Conservation (phyloP, 2,329 filamentous ascomycete species). For the Penicillium sp. region DNA sequence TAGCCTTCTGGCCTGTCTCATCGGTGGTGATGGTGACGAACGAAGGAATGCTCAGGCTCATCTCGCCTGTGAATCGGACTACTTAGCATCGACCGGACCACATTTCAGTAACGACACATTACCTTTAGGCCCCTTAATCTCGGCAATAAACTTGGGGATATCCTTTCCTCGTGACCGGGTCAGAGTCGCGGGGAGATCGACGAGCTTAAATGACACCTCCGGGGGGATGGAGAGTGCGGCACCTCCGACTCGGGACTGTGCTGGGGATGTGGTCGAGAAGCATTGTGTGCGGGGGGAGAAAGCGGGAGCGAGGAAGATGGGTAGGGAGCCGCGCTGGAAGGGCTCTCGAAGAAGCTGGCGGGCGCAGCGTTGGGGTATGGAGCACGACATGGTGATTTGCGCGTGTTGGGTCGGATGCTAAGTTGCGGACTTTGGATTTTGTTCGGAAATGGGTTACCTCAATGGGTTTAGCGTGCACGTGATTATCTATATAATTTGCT, state of each 20-base stretch:
- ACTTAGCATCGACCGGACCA: conserved; percentile 7
- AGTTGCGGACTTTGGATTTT: conserved; percentile 33
- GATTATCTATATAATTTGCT: conserved; percentile 4
- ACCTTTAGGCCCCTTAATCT: conserved; percentile 80
- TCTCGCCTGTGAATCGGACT: conserved; percentile 55
- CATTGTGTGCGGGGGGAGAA: conserved; percentile 55
- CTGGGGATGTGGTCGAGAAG: conserved; percentile 70
- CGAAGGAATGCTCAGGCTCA: conserved; percentile 73
- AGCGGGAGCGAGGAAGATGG: conserved; percentile 70
- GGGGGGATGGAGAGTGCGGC: conserved; percentile 77
- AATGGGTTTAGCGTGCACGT: conserved; percentile 22
- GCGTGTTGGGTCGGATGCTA: conserved; percentile 21
- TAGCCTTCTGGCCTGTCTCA: conserved; percentile 59
- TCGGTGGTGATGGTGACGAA: conserved; percentile 74
- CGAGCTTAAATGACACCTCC: conserved; percentile 69
- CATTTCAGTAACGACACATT: conserved; percentile 28
- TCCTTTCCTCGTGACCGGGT: conserved; percentile 61
- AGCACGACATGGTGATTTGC: conserved; percentile 58
- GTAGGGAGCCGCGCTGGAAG: conserved; percentile 55
- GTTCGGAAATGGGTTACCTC: conserved; percentile 25
- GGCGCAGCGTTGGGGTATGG: conserved; percentile 60
- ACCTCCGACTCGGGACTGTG: conserved; percentile 79
- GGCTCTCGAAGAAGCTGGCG: conserved; percentile 55
- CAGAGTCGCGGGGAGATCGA: conserved; percentile 62
- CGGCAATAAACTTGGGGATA: conserved; percentile 62